phyloP scores from a whole-genome alignment of 2,329 filamentous ascomycete genomes.

The Incumbomyces delicatus region DNA sequence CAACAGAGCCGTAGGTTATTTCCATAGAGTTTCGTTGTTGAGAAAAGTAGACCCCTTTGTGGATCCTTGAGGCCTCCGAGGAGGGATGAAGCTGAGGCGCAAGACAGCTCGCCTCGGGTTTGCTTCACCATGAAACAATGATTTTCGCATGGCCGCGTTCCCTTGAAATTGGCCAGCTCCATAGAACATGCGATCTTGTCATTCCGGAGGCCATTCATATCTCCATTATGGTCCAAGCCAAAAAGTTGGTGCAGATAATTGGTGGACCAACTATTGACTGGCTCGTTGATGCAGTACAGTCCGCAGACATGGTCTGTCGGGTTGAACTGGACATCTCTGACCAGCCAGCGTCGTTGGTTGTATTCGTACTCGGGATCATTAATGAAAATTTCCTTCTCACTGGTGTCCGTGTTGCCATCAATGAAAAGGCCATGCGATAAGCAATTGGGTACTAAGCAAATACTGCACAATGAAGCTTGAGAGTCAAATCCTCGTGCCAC shows the following conservation, averaged over 20 bases:
- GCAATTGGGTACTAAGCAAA: slow-evolving; percentile 20
- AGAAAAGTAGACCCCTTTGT: background rate
- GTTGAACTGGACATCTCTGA: background rate
- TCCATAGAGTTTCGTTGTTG: slow-evolving; percentile 11
- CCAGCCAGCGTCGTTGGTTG: slow-evolving; percentile 14
- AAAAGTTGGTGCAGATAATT: background rate
- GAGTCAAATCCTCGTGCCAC: background rate
- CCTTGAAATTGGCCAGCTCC: background rate
- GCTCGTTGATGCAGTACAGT: slow-evolving; percentile 15
- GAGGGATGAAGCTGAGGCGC: background rate
- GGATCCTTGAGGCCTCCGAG: no score
- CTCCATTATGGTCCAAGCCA: background rate
- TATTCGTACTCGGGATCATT: slow-evolving; percentile 17
- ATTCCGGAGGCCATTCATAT: background rate
- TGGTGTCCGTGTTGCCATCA: slow-evolving; percentile 11
- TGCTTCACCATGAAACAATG: background rate
- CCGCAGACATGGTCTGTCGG: slow-evolving; percentile 16
- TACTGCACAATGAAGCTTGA: slow-evolving; percentile 12
- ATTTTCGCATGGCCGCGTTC: background rate
- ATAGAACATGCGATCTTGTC: background rate
- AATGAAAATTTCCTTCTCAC: slow-evolving; percentile 14
- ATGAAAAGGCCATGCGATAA: slow-evolving; percentile 18
- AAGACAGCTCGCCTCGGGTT: background rate
- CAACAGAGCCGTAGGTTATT: slow-evolving; percentile 17
- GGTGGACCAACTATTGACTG: background rate